Base-by-base conservation (phyloP, 2,329 filamentous ascomycete species). In the Phyllosticta citriasiana region DNA sequence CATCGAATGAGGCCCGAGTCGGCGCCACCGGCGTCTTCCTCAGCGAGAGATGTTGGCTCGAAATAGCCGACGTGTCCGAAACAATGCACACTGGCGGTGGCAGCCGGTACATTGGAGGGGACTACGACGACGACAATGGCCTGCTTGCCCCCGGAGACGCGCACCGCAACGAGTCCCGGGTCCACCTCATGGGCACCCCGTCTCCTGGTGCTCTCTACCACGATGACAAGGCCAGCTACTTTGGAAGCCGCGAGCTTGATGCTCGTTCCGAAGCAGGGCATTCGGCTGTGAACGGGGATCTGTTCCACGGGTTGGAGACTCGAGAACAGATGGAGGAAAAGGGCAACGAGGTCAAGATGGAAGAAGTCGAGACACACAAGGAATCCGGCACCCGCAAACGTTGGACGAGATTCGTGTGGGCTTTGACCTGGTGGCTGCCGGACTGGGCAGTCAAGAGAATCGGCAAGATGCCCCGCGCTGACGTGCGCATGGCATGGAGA, bases 301-400 rank as follows among this genome's bases (percentile, higher is more conserved):
- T 99, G 93, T 99, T 99, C 81, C 90, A 91, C 70, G 96, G 97
- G 69, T 81, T 97, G 7, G 93, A 97, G 67, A 97, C 93, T 6
- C 85, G 91, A 65, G 89, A 95, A 72, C 89, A 96, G 71, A 91
- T 99, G 84, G 90, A 93, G 0, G 93, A 97, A 76, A 93, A 96
- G 66, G 90, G 90, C 64, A 96, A 96, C 66, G 90, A 96, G 66
- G 91, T 93, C 74, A 86, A 89, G 16, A 84, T 97, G 76, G 85
- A 89, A 63, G 93, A 97, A 74, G 89, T 99, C 2, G 94, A 99
- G 65, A 89, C 92, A 69, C 84, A 87, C 65, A 84, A 84, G 54
- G 84, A 89, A 63, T 93, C 89, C 57, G 79, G 85, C 5, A 89
- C 86, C 68, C 89, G 94, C 64, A 96, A 93, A 77, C 85, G 94